Percentiles rank a stretch among this genome's conserved stretches.
phyloP scores from a whole-genome alignment of 306 rosid species.

The Begonia fuchsioides region DNA sequence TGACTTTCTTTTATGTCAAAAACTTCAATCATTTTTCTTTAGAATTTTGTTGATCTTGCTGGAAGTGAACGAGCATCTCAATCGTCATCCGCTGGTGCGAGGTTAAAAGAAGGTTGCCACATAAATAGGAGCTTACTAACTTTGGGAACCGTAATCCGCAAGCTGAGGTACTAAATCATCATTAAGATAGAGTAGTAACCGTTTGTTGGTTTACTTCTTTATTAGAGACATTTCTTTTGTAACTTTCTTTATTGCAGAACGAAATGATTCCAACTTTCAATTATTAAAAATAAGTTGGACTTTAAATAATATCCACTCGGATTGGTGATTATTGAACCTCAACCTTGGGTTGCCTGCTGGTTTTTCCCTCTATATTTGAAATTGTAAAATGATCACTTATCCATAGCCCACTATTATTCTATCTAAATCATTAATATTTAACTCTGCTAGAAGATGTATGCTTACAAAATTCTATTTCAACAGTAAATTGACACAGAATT shows the following conservation, averaged over 20 bases:
- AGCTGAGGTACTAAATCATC: conserved; percentile 63
- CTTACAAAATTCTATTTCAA: background rate
- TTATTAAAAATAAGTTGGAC: no score
- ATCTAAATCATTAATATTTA: background rate
- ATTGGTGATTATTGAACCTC: background rate
- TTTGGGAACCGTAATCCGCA: conserved; percentile 94
- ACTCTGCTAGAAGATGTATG: background rate
- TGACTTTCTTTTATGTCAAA: background rate
- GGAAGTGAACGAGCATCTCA: conserved; percentile 99
- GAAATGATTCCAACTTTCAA: no score
- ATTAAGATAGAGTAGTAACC: conserved; percentile 1
- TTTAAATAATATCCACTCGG: no score
- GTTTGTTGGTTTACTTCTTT: conserved; percentile 6
- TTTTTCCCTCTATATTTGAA: no score
- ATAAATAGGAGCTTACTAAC: conserved; percentile 94
- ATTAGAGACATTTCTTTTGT: background rate
- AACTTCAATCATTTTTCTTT: conserved; percentile 2
- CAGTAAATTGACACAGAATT: background rate
- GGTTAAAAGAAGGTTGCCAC: conserved; percentile 99
- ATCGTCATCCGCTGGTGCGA: conserved; percentile 73
- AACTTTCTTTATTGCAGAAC: background rate
- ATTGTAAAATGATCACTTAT: no score
- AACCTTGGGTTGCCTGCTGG: no score
- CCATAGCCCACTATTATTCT: background rate
- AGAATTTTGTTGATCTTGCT: conserved; percentile 95